Percentiles rank a stretch among this genome's conserved stretches.
These are phyloP conservation scores for Yamadazyma sp. DNA, from an alignment of 805 yeast species.

Conservation along the genomic window DNA sequence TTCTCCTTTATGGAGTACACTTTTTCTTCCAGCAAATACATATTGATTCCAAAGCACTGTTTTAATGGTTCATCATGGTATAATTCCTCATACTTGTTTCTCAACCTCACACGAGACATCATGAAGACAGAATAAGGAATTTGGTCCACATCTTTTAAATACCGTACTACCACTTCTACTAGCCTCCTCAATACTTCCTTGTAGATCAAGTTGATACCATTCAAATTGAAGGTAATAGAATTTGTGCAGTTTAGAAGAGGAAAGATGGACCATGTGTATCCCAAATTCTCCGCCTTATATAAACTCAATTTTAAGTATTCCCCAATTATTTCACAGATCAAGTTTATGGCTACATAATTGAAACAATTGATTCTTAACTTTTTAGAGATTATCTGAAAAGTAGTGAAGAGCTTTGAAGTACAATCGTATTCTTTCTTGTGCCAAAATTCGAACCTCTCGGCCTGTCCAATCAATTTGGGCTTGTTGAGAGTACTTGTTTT, in stretches of 20 bases:
- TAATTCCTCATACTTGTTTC: slow-evolving; percentile 48
- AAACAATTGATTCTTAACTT: slow-evolving; percentile 30
- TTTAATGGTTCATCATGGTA: slow-evolving; percentile 45
- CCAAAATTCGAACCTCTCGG: slow-evolving; percentile 52
- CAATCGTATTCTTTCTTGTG: slow-evolving; percentile 34
- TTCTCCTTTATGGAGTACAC: slow-evolving; percentile 57
- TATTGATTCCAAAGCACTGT: slow-evolving; percentile 49
- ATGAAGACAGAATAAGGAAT: slow-evolving; percentile 36
- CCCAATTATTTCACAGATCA: slow-evolving; percentile 50
- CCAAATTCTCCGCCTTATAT: slow-evolving; percentile 55
- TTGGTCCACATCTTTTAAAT: slow-evolving; percentile 13
- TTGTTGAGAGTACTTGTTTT: slow-evolving; percentile 19
- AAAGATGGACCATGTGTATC: slow-evolving; percentile 55
- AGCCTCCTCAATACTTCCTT: slow-evolving; percentile 32
- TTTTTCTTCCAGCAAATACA: slow-evolving; percentile 55
- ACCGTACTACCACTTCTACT: slow-evolving; percentile 26
- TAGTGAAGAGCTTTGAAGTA: slow-evolving; percentile 37
- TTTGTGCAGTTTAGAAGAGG: slow-evolving; percentile 57
- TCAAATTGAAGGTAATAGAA: slow-evolving; percentile 50
- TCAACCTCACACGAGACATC: slow-evolving; percentile 46
- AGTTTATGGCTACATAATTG: slow-evolving; percentile 50
- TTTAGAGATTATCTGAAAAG: slow-evolving; percentile 46
- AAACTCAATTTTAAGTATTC: slow-evolving; percentile 37
- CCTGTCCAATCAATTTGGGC: slow-evolving; percentile 40
- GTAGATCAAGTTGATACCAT: slow-evolving; percentile 52